phyloP scores from a whole-genome alignment of 1,139 yeast genomes.

The Hansenula sp. region DNA sequence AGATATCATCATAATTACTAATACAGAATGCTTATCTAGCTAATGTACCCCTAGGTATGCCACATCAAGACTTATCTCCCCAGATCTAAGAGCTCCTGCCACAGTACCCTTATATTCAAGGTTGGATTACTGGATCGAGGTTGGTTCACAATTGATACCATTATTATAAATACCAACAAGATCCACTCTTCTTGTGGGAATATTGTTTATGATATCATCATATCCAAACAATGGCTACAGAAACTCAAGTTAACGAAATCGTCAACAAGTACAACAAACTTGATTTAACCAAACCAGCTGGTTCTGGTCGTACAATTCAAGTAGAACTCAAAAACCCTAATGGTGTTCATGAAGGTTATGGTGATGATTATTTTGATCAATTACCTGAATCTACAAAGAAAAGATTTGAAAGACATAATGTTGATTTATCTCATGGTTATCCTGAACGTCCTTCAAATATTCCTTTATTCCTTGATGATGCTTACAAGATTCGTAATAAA shows the following conservation, averaged over 20 bases:
- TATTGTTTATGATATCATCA: no score
- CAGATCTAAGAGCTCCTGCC: no score
- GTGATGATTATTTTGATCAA: neutral
- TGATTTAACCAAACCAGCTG: neutral
- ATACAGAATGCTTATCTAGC: no score
- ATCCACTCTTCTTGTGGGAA: neutral
- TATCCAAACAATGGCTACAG: neutral
- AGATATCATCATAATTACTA: no score
- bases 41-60: no score
- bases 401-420: slow-evolving; percentile 31
- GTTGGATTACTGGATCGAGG: no score
- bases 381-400: slow-evolving; percentile 33
- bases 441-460: slow-evolving; percentile 36
- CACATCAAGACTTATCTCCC: no score
- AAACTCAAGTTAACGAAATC: neutral
- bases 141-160: no score
- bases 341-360: neutral
- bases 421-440: slow-evolving; percentile 39
- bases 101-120: no score
- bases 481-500: slow-evolving; percentile 36
- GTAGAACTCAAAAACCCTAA: neutral
- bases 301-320: neutral
- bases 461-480: slow-evolving; percentile 49
- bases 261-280: neutral
- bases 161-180: neutral